Evolutionary conservation across 495 filamentous ascomycete species (phyloP).

Genomic region (Penicillium malachiteum): DNA sequence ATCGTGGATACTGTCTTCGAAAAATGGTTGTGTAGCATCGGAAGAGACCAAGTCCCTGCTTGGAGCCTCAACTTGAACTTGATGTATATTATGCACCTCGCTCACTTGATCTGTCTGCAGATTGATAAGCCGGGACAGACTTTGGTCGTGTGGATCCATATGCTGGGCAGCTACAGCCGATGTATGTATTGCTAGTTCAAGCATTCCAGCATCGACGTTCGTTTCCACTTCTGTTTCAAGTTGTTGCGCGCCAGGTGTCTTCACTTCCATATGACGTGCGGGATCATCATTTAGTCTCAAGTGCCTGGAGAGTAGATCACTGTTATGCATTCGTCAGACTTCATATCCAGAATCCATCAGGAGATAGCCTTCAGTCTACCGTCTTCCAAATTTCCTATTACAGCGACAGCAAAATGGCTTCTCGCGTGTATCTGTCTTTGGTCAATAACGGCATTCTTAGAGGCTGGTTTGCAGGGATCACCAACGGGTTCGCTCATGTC

Average conservation of each 20-base stretch:
- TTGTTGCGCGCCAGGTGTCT: background rate
- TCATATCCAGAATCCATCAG: background rate
- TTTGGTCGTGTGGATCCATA: too few relatives aligned
- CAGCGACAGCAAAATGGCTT: constrained; percentile 6
- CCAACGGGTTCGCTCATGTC: constrained; percentile 5
- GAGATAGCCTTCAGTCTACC: background rate
- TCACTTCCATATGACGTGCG: background rate
- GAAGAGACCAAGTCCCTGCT: background rate
- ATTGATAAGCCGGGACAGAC: background rate
- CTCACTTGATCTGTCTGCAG: background rate
- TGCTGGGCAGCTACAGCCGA: too few relatives aligned
- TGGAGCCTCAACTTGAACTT: background rate
- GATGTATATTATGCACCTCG: background rate
- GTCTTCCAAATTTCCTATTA: constrained; percentile 3
- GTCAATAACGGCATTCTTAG: background rate
- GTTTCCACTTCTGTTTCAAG: too few relatives aligned
- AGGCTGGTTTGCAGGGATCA: background rate
- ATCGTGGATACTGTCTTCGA: constrained; percentile 3
- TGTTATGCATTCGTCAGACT: background rate
- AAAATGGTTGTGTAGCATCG: background rate
- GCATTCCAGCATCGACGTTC: too few relatives aligned
- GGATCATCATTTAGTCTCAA: constrained; percentile 4
- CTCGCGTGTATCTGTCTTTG: constrained; percentile 1
- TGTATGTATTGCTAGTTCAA: too few relatives aligned
- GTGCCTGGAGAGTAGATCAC: constrained; percentile 4